Percentiles rank a stretch among this genome's conserved stretches.
Evolutionary conservation across 2,329 filamentous ascomycete species (phyloP).

Genomic region (Scytalidium sp.): DNA sequence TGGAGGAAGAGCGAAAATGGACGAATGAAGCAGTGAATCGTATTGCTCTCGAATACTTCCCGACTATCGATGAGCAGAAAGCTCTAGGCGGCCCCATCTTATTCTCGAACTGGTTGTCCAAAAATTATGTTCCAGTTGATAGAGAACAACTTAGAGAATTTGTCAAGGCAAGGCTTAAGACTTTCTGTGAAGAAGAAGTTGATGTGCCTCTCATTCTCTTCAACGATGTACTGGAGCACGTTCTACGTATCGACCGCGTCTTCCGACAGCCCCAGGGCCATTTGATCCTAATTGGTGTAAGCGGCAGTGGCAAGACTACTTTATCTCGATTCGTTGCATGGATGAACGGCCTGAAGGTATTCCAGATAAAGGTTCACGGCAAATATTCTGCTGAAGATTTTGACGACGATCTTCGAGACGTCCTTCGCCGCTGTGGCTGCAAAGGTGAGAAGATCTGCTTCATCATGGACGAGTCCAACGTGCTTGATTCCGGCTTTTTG

Average conservation of each 20-base stretch:
- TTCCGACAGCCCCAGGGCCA: conserved; percentile 98
- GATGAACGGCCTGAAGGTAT: conserved; percentile 99
- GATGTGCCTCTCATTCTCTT: conserved; percentile 98
- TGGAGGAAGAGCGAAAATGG: conserved; percentile 92
- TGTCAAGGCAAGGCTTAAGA: conserved; percentile 93
- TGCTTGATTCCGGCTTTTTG: conserved; percentile 96
- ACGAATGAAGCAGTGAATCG: conserved; percentile 84
- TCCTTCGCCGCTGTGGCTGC: conserved; percentile 89
- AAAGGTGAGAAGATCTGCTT: conserved; percentile 99
- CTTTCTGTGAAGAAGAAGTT: conserved; percentile 99
- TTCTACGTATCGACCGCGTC: conserved; percentile 95
- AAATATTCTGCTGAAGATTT: conserved; percentile 99
- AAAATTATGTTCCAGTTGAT: conserved; percentile 96
- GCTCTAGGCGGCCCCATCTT: conserved; percentile 90
- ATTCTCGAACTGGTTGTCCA: conserved; percentile 99
- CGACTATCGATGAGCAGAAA: conserved; percentile 86
- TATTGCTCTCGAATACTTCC: conserved; percentile 89
- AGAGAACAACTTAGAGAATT: conserved; percentile 94
- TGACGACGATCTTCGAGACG: conserved; percentile 92
- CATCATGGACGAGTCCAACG: conserved; percentile 99
- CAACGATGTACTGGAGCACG: conserved; percentile 98
- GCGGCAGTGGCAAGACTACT: conserved; percentile 97
- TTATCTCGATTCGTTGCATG: conserved; percentile 96
- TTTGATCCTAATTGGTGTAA: conserved; percentile 97
- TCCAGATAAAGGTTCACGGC: conserved; percentile 99